Evolutionary conservation across 2,329 filamentous ascomycete genomes (phyloP).

Genomic region (Aspergillus sp.): DNA sequence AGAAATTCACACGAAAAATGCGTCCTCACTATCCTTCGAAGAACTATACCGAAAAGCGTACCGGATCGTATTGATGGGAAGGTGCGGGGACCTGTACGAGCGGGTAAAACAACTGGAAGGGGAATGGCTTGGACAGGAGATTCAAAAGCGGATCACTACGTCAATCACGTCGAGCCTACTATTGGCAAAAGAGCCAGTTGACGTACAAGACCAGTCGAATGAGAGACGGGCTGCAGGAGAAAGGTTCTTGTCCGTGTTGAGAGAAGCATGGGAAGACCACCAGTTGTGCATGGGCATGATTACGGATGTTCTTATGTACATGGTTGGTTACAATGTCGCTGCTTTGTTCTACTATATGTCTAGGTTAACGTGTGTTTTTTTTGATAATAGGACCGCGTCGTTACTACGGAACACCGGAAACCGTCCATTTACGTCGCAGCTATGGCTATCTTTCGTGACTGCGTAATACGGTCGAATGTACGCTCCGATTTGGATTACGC

Average conservation of each 20-base stretch:
- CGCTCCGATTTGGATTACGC: conserved; percentile 35
- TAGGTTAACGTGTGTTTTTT: conserved; percentile 3
- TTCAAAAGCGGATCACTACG: conserved; percentile 62
- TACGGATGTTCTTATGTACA: conserved; percentile 94
- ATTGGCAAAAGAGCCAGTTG: conserved; percentile 40
- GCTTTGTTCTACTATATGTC: not conserved
- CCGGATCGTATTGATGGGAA: conserved; percentile 84
- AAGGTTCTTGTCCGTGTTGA: conserved; percentile 69
- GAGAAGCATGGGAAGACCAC: conserved; percentile 79
- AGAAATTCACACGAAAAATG: conserved; percentile 89
- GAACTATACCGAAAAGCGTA: conserved; percentile 91
- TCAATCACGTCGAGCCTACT: conserved; percentile 66
- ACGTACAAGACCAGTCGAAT: conserved; percentile 56
- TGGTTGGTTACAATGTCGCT: conserved; percentile 44
- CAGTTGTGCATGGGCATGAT: conserved; percentile 94
- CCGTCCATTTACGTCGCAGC: conserved; percentile 77
- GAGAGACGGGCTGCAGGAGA: conserved; percentile 77
- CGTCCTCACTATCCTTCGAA: conserved; percentile 85
- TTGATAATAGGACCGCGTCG: conserved; percentile 63
- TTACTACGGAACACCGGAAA: conserved; percentile 62
- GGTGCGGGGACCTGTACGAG: conserved; percentile 73
- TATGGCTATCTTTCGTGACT: conserved; percentile 81
- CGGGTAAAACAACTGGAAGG: conserved; percentile 74
- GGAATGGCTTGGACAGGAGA: conserved; percentile 67
- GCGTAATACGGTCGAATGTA: conserved; percentile 62